These are phyloP conservation scores for Gaeumannomyces sp. DNA, from an alignment of 2,329 filamentous ascomycete genomes.

Conservation along the genomic window DNA sequence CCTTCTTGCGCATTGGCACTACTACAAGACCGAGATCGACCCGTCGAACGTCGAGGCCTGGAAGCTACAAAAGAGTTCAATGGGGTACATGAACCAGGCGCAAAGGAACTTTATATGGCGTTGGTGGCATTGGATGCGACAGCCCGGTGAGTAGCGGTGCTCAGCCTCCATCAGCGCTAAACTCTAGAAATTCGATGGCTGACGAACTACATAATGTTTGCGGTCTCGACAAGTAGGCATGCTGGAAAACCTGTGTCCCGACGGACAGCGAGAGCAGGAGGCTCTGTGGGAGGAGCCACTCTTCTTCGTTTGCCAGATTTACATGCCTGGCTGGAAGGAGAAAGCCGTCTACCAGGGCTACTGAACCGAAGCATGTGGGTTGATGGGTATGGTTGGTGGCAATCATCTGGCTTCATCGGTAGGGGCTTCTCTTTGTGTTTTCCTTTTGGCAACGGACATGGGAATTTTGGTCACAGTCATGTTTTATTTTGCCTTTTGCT, in stretches of 20 bases:
- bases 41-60: slow-evolving; percentile 22
- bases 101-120: slow-evolving; percentile 28
- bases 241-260: background rate
- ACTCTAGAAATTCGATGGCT: background rate
- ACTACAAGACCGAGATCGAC: slow-evolving; percentile 34
- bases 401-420: background rate
- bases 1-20: slow-evolving; percentile 44
- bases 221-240: background rate
- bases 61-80: slow-evolving; percentile 20
- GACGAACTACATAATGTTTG: background rate
- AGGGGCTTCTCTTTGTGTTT: background rate
- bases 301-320: slow-evolving; percentile 41
- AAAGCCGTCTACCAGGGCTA: slow-evolving; percentile 3
- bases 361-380: background rate
- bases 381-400: background rate
- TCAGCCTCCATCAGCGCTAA: background rate
- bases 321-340: slow-evolving; percentile 32
- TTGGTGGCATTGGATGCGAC: slow-evolving; percentile 22
- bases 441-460: too few relatives aligned
- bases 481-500: background rate
- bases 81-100: slow-evolving; percentile 24
- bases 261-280: slow-evolving; percentile 1
- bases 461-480: background rate
- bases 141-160: slow-evolving; percentile 13
- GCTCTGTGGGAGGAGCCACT: slow-evolving; percentile 33